Evolutionary conservation across 2,329 filamentous ascomycete species (phyloP).

Genomic region (Talaromyces sp.): DNA sequence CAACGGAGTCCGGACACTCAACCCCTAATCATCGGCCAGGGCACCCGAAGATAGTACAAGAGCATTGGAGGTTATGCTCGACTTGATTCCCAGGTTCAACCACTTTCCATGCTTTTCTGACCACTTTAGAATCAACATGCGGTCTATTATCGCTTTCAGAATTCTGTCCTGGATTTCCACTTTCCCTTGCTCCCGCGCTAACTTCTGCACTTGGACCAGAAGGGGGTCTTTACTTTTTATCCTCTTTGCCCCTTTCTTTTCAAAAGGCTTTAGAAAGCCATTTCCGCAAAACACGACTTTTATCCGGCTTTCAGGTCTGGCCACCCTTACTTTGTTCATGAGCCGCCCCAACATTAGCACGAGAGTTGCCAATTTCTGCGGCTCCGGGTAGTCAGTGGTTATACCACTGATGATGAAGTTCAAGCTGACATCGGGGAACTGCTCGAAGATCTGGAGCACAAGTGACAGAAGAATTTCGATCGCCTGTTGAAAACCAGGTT

Average conservation of each 20-base stretch:
- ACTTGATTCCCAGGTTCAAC: too few relatives aligned
- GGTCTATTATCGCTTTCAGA: not conserved
- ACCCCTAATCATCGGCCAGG: not conserved
- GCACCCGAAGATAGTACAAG: not conserved
- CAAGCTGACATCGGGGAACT: not conserved
- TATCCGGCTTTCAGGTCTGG: not conserved
- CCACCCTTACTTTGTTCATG: not conserved
- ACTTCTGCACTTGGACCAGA: too few relatives aligned
- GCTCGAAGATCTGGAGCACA: not conserved
- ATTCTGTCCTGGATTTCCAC: too few relatives aligned
- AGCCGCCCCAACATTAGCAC: not conserved
- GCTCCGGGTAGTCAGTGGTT: not conserved
- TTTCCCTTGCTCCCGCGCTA: too few relatives aligned
- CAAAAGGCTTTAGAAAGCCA: too few relatives aligned
- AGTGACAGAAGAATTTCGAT: not conserved
- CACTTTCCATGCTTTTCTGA: not conserved
- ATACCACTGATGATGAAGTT: not conserved
- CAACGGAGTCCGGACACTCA: not conserved
- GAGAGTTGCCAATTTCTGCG: not conserved
- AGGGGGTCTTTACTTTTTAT: too few relatives aligned
- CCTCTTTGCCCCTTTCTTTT: too few relatives aligned
- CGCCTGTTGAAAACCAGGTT: not conserved
- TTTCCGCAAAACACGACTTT: not conserved
- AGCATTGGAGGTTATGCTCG: too few relatives aligned
- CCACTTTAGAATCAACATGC: not conserved